Base-by-base conservation (phyloP, 1,284 basidiomycete genomes). In the Naganishia albida region DNA sequence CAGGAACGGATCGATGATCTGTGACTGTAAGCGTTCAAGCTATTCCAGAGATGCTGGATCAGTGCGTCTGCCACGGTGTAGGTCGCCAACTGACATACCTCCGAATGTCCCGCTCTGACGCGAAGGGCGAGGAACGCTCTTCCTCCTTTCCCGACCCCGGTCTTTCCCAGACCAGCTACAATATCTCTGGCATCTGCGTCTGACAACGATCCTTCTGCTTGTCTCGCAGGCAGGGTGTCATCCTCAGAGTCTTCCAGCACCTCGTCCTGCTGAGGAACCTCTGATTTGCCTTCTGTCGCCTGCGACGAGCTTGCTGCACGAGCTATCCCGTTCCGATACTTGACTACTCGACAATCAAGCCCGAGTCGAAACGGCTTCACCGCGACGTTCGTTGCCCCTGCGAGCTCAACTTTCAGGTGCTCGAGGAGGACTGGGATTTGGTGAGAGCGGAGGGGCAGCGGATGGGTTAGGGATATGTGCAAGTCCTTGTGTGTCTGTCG, bases 391-490 rank as follows among this genome's bases (percentile, higher is more conserved):
- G 7, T 34, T 13, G 53, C 15, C 50, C 8, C 39, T 42, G 64
- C 16, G 43, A 30, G 1, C 26, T n/a, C 13, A 69, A 30, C 13
- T 70, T 67, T n/a, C 56, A 63, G 12, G 62, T 67, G 68, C 72
- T 71, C 12, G 57, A 55, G 40, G 43, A 67, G 40, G 8, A 30
- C 26, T 6, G 66, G 23, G 63, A 76, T 74, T 52, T 76, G 76
- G 15, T 70, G 67, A 10, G 71, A 66, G 12, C 77, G 73, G 1
- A 80, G 69, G 7, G 77, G 74, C 25, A 80, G 69, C 2, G 78
- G 74, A 56, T 78, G 77, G 3, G 75, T 72, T 23, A 80, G 73
- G 4, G 78, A 80, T 59, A 80, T 68, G 63, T 80, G 78, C 20
- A 80, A 67, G 3, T 51, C 42, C 34, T 54, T 63, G 13, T 43